phyloP scores from a whole-genome alignment of 305 asterid genomes.

The Solanum hybrid region DNA sequence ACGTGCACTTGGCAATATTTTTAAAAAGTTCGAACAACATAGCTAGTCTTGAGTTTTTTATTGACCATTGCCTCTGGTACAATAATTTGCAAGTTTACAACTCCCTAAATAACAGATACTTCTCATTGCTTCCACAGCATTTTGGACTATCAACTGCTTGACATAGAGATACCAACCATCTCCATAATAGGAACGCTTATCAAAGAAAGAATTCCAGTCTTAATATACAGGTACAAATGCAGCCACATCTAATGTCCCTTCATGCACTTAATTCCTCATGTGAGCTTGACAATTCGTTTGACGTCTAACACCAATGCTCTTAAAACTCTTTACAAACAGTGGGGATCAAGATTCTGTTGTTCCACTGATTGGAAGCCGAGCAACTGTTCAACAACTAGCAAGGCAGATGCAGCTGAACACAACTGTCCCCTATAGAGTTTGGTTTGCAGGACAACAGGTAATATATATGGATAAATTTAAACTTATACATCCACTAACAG shows the following conservation, averaged over 20 bases:
- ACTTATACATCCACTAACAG: neutral
- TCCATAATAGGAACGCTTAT: slow-evolving; percentile 54
- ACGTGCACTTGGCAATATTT: neutral
- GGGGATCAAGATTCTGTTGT: slow-evolving; percentile 73
- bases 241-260: neutral
- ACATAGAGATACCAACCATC: slow-evolving; percentile 69
- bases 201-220: slow-evolving; percentile 49
- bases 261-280: neutral
- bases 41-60: neutral
- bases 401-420: slow-evolving; percentile 32
- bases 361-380: slow-evolving; percentile 57
- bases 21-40: neutral
- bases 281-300: neutral
- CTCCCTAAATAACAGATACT: neutral
- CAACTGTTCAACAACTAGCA: slow-evolving; percentile 34
- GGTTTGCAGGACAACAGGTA: slow-evolving; percentile 62
- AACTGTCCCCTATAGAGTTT: slow-evolving; percentile 45
- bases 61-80: neutral
- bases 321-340: slow-evolving; percentile 19
- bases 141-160: slow-evolving; percentile 47
- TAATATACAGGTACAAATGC: slow-evolving; percentile 59
- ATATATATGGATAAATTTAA: neutral
- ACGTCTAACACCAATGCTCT: neutral
- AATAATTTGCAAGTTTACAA: neutral
- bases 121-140: slow-evolving; percentile 33